Conservation (phyloP, 345 rosid species). For the Noccaea caerulescens region DNA sequence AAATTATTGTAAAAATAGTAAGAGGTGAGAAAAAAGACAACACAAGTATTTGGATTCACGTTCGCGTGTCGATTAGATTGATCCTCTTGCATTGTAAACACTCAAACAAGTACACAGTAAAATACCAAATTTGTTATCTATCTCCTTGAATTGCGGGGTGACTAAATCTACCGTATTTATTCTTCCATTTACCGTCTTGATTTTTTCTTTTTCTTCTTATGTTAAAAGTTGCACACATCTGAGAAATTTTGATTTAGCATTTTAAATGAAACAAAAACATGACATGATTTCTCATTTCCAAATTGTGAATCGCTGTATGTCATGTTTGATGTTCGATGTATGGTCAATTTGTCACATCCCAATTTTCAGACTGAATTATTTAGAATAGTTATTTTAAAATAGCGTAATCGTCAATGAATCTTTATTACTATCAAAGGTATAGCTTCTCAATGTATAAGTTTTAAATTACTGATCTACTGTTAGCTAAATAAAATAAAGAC, state of each 20-base stretch:
- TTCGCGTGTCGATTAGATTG: constrained; percentile 37
- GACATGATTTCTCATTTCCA: constrained; percentile 32
- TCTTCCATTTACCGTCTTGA: background rate
- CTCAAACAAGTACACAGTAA: background rate
- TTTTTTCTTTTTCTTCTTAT: background rate
- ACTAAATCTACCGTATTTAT: background rate
- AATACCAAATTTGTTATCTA: background rate
- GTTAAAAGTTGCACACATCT: background rate
- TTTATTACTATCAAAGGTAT: too few relatives aligned
- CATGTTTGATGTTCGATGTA: constrained; percentile 6
- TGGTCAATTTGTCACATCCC: constrained; percentile 2
- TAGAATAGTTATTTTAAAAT: background rate
- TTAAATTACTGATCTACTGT: background rate
- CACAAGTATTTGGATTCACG: constrained; percentile 30
- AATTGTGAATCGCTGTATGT: background rate
- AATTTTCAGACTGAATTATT: background rate
- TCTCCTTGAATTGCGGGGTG: constrained; percentile 16
- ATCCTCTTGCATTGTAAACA: constrained; percentile 16
- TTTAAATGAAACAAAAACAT: constrained; percentile 5
- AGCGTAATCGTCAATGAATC: too few relatives aligned
- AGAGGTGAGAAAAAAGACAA: constrained; percentile 37
- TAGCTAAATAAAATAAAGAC: background rate
- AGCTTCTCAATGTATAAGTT: background rate
- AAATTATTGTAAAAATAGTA: constrained; percentile 34
- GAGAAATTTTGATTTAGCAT: background rate